These are phyloP conservation scores for Onygenales sp. DNA, from an alignment of 2,329 filamentous ascomycete genomes.

Conservation along the genomic window DNA sequence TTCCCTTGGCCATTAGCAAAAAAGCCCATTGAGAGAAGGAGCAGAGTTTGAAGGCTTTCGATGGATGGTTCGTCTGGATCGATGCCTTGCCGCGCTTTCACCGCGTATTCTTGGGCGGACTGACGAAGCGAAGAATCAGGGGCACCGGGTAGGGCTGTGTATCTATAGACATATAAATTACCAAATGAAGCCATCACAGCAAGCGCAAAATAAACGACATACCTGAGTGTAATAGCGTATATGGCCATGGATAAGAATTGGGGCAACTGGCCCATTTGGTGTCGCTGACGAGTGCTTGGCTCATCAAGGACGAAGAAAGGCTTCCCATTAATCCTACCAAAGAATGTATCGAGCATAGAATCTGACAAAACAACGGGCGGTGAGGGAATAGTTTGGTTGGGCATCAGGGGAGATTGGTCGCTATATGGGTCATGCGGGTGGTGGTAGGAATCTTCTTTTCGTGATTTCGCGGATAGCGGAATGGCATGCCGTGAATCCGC, in stretches of 20 bases:
- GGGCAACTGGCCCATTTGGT: slow-evolving; percentile 58
- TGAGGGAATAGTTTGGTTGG: slow-evolving; percentile 34
- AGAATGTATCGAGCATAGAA: slow-evolving; percentile 66
- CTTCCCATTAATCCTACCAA: slow-evolving; percentile 68
- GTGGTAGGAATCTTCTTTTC: background rate
- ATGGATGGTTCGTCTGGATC: slow-evolving; percentile 75
- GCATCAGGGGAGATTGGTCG: slow-evolving; percentile 17
- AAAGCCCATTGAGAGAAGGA: slow-evolving; percentile 66
- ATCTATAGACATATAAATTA: slow-evolving; percentile 41
- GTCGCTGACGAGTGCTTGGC: slow-evolving; percentile 58
- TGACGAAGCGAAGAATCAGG: slow-evolving; percentile 55
- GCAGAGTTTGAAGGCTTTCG: slow-evolving; percentile 64
- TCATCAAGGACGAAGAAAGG: slow-evolving; percentile 78
- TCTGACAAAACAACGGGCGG: slow-evolving; percentile 42
- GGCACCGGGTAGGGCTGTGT: slow-evolving; percentile 57
- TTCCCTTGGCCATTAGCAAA: slow-evolving; percentile 71
- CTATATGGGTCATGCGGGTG: background rate
- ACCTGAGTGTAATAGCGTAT: slow-evolving; percentile 53
- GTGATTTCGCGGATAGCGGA: background rate
- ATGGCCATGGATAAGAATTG: slow-evolving; percentile 43
- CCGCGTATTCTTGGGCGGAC: slow-evolving; percentile 63
- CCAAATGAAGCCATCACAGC: background rate
- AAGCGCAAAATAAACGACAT: slow-evolving; percentile 30
- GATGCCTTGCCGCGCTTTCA: slow-evolving; percentile 58
- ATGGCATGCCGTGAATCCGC: slow-evolving; percentile 9